phyloP scores from a whole-genome alignment of 768 basidiomycete genomes.

The Ephemerocybe angulata region DNA sequence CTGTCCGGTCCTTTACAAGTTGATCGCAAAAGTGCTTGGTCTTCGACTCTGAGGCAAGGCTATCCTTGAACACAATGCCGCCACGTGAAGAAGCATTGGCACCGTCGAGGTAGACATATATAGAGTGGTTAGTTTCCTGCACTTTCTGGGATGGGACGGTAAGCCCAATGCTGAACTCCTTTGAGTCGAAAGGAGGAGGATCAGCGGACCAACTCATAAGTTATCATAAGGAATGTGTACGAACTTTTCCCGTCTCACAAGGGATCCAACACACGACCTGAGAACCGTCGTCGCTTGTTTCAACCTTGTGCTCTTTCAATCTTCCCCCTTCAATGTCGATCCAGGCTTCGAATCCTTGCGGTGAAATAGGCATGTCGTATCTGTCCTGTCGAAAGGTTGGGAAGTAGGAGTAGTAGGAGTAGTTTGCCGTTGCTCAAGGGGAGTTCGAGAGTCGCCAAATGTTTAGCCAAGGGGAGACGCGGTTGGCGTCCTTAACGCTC shows the following conservation, averaged over 20 bases:
- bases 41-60: background rate
- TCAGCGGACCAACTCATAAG: no score
- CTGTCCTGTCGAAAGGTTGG: no score
- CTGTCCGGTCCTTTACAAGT: background rate
- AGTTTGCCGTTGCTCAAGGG: no score
- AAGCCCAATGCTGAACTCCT: background rate
- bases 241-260: background rate
- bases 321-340: background rate
- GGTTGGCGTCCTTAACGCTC: no score
- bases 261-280: background rate
- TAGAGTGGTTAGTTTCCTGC: background rate
- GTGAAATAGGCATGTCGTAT: no score
- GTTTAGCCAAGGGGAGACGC: no score
- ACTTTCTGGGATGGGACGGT: background rate
- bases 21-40: background rate
- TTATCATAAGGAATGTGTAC: background rate
- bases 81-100: no score
- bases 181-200: no score
- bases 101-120: background rate
- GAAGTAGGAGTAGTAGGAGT: no score
- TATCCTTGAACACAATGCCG: background rate
- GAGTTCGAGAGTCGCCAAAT: no score
- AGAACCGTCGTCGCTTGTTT: background rate
- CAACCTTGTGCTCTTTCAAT: background rate
- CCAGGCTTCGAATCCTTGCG: background rate